phyloP scores from a whole-genome alignment of 2,329 filamentous ascomycete genomes.

The Arthrocladium fulminans region DNA sequence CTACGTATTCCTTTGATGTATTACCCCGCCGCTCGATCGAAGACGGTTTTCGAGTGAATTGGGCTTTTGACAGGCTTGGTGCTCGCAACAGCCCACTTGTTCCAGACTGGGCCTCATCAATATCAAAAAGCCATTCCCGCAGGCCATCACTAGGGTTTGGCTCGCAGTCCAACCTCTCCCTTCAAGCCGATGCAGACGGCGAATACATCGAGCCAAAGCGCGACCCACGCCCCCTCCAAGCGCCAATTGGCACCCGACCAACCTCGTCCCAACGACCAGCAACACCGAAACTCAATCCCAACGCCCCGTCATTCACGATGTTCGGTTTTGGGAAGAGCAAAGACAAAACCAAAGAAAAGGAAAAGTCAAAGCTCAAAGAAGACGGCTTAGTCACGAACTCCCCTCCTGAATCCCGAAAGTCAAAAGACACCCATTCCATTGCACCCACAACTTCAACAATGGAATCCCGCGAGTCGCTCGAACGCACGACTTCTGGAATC shows the following conservation, averaged over 20 bases:
- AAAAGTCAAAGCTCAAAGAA: slow-evolving; percentile 24
- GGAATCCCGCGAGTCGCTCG: slow-evolving; percentile 41
- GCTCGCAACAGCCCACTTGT: slow-evolving; percentile 46
- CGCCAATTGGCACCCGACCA: slow-evolving; percentile 72
- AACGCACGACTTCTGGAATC: slow-evolving; percentile 37
- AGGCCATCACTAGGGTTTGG: slow-evolving; percentile 64
- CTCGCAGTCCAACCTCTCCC: slow-evolving; percentile 55
- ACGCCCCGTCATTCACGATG: slow-evolving; percentile 78
- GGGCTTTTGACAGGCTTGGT: slow-evolving; percentile 47
- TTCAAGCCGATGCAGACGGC: slow-evolving; percentile 42
- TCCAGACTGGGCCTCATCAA: slow-evolving; percentile 50
- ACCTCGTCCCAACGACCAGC: slow-evolving; percentile 41
- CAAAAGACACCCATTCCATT: slow-evolving; percentile 37
- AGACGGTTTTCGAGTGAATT: slow-evolving; percentile 63
- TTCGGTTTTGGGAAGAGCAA: slow-evolving; percentile 49
- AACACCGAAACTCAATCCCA: slow-evolving; percentile 66
- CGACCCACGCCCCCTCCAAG: slow-evolving; percentile 46
- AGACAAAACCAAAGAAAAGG: slow-evolving; percentile 34
- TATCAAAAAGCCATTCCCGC: slow-evolving; percentile 69
- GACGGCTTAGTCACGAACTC: slow-evolving; percentile 31
- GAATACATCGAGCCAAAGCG: slow-evolving; percentile 28
- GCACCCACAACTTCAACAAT: slow-evolving; percentile 32
- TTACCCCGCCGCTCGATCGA: slow-evolving; percentile 72
- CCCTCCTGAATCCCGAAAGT: slow-evolving; percentile 37
- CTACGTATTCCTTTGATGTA: slow-evolving; percentile 48